Base-by-base conservation (phyloP, 495 filamentous ascomycete genomes). In the Penicillium ochrochloron region DNA sequence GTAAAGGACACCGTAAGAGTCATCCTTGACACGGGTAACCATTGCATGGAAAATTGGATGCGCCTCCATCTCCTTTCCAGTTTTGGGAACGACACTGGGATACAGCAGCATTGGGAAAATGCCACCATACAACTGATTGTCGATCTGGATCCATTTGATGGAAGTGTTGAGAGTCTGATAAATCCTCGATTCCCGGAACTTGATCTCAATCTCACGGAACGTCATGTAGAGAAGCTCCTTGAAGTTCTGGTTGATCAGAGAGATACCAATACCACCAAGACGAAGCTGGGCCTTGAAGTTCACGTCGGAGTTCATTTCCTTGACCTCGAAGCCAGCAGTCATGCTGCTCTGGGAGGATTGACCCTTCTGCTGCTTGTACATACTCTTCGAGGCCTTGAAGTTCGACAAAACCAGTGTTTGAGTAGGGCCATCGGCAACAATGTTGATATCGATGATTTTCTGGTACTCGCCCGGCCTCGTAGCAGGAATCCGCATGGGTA, bases 111-210 rank as follows among this genome's bases (percentile, higher is more conserved):
- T 96, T 0, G 95, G 95, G 83, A 99, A 99, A 66, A 99, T 93
- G 15, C 95, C 95, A 46, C 95, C 95, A 72, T 98, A 99, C 27
- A 99, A 88, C 72, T 99, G 95, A 71, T 99, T 99, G 79, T 99
- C 95, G 71, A 99, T 94, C 75, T 99, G 95, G 54, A 99, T 93
- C 95, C 95, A 99, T 75, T 97, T 98, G 75, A 97, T 90, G 0
- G 91, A 90, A 11, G 92, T 83, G 53, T 90, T 92, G 61, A 97
- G 76, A 6, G 92, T 97, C 77, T 98, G 95, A 73, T 95, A 97
- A 14, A 97, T 79, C 31, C 85, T 81, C n/a, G 96, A 97, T 73
- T 98, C 95, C 60, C 86, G 90, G 72, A 92, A 96, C 66, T 94
- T 94, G 67, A 98, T 81, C 69, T 95, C 89, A 57, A 99, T 90